Conservation (phyloP, 805 yeast species). For the Cyberlindnera suaveolens region DNA sequence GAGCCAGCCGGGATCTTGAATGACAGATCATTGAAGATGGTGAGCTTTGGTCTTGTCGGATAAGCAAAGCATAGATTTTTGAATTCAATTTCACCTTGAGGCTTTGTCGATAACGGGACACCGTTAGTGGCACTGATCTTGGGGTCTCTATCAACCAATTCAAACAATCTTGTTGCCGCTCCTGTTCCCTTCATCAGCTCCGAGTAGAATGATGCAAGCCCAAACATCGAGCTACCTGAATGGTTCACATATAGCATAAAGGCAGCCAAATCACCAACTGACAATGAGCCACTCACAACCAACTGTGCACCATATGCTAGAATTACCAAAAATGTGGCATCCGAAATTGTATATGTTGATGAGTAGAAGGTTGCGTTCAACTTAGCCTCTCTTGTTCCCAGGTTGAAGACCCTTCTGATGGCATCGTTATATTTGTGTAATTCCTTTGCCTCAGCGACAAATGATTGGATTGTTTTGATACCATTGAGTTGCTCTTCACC, state of each 20-base stretch:
- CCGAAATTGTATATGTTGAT: constrained; percentile 80
- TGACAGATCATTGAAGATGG: constrained; percentile 41
- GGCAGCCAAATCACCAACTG: constrained; percentile 89
- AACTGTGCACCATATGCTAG: constrained; percentile 77
- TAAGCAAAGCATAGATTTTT: constrained; percentile 66
- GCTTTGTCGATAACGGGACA: constrained; percentile 30
- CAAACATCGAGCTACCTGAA: constrained; percentile 85
- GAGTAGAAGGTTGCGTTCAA: constrained; percentile 75
- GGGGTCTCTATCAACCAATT: constrained; percentile 73
- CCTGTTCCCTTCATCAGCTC: constrained; percentile 98
- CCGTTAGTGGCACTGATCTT: constrained; percentile 65
- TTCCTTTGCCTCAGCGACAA: constrained; percentile 82
- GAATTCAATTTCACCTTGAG: constrained; percentile 49
- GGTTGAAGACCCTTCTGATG: constrained; percentile 54
- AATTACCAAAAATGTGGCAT: constrained; percentile 67
- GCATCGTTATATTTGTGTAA: constrained; percentile 70
- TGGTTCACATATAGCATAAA: constrained; percentile 95
- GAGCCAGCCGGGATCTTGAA: constrained; percentile 49
- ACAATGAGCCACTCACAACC: constrained; percentile 66
- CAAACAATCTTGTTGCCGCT: constrained; percentile 90
- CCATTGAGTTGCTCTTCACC: constrained; percentile 91
- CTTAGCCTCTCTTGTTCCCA: constrained; percentile 76
- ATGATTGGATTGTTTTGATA: constrained; percentile 83
- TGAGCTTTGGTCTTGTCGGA: constrained; percentile 78
- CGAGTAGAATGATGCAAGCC: constrained; percentile 87